Evolutionary conservation across 768 basidiomycete genomes (phyloP).

Genomic region (Leccinum longicurvipes): DNA sequence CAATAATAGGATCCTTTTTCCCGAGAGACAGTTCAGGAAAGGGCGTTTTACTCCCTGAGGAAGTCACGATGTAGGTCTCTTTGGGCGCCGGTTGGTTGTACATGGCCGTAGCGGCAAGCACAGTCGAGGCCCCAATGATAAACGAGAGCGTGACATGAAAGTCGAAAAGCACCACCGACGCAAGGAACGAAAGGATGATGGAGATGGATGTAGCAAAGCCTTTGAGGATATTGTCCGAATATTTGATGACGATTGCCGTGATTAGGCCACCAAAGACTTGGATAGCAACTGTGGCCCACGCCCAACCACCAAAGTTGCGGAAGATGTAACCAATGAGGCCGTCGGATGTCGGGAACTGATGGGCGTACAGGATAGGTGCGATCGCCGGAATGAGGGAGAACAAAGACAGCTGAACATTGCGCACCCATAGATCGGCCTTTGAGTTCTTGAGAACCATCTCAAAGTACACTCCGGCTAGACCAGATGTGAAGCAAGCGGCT

Average conservation of each 20-base stretch:
- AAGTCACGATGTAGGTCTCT: constrained; percentile 34
- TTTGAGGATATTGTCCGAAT: constrained; percentile 92
- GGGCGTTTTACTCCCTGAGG: constrained; percentile 34
- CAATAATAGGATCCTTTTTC: constrained; percentile 55
- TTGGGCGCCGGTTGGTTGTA: constrained; percentile 74
- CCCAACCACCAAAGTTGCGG: constrained; percentile 89
- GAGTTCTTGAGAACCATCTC: constrained; percentile 90
- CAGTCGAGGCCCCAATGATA: constrained; percentile 79
- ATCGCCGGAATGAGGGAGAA: constrained; percentile 91
- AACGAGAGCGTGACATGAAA: constrained; percentile 87
- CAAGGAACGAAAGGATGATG: constrained; percentile 93
- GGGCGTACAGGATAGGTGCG: constrained; percentile 67
- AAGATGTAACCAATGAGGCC: constrained; percentile 62
- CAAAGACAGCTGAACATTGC: constrained; percentile 84
- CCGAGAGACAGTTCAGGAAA: constrained; percentile 45
- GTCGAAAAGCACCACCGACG: constrained; percentile 87
- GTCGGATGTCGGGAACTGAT: constrained; percentile 38
- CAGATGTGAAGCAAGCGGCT: constrained; percentile 85
- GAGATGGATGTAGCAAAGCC: constrained; percentile 96
- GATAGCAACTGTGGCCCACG: constrained; percentile 86
- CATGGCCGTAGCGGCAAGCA: constrained; percentile 88
- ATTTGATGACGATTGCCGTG: constrained; percentile 96
- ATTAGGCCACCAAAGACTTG: constrained; percentile 93
- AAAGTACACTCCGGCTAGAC: constrained; percentile 90
- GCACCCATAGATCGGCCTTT: constrained; percentile 82